Conservation (phyloP, 1,284 basidiomycete genomes). For the Coriolopsis trogii region DNA sequence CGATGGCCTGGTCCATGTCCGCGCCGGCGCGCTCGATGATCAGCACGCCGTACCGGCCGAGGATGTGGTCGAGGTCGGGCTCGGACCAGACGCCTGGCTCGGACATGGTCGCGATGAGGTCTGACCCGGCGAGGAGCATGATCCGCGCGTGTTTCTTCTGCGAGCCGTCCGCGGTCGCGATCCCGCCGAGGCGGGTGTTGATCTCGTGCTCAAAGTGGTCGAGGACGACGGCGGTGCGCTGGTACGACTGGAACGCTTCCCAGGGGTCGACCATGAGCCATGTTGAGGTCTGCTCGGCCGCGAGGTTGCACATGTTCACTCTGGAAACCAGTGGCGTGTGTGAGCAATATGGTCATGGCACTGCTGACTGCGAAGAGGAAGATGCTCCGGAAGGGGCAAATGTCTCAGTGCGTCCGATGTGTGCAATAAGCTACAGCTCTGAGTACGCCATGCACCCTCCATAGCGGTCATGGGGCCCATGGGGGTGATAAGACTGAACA, state of each 20-base stretch:
- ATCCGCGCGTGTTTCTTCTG: slow-evolving; percentile 64
- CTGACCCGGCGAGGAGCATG: slow-evolving; percentile 96
- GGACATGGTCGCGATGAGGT: slow-evolving; percentile 97
- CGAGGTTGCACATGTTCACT: slow-evolving; percentile 88
- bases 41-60: slow-evolving; percentile 92
- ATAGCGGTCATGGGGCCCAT: background rate
- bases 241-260: slow-evolving; percentile 95
- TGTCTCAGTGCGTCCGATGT: too few relatives aligned
- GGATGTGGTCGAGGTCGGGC: slow-evolving; percentile 94
- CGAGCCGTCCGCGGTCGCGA: slow-evolving; percentile 65
- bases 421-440: too few relatives aligned
- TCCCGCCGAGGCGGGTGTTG: slow-evolving; percentile 79
- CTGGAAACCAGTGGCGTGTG: slow-evolving; percentile 49
- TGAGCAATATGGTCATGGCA: too few relatives aligned
- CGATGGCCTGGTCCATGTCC: slow-evolving; percentile 84
- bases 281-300: slow-evolving; percentile 76
- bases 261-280: slow-evolving; percentile 96
- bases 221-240: slow-evolving; percentile 93
- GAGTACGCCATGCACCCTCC: background rate
- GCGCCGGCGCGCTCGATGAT: slow-evolving; percentile 96
- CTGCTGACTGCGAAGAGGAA: too few relatives aligned
- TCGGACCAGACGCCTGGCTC: slow-evolving; percentile 99
- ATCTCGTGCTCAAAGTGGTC: slow-evolving; percentile 96
- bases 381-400: too few relatives aligned
- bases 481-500: background rate